These are phyloP conservation scores for Verticillium alfalfae DNA, from an alignment of 2,329 filamentous ascomycete species.

Conservation along the genomic window DNA sequence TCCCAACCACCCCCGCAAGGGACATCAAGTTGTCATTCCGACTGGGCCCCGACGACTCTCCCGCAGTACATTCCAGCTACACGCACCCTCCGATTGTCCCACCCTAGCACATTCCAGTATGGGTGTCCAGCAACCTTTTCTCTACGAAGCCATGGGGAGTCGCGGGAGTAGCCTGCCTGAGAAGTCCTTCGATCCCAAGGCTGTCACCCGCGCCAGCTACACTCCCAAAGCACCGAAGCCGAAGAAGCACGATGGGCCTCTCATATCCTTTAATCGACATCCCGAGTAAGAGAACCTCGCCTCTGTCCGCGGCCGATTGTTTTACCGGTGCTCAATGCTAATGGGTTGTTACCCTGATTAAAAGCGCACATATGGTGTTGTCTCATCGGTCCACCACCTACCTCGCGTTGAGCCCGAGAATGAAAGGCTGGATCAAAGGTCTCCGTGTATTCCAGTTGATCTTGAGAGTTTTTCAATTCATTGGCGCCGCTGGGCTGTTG, in stretches of 20 bases:
- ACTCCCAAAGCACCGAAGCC: slow-evolving; percentile 55
- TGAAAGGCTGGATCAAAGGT: slow-evolving; percentile 66
- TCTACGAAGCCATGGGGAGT: slow-evolving; percentile 57
- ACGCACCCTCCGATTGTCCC: neutral
- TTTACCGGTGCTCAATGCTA: neutral
- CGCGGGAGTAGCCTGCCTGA: slow-evolving; percentile 48
- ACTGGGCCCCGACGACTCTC: neutral
- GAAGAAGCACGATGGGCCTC: slow-evolving; percentile 62
- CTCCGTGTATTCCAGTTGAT: slow-evolving; percentile 64
- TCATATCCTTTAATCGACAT: slow-evolving; percentile 79
- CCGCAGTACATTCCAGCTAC: neutral
- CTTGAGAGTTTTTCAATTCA: slow-evolving; percentile 60
- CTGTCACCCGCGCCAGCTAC: slow-evolving; percentile 75
- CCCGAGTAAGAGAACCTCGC: slow-evolving; percentile 62
- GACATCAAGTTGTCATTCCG: neutral
- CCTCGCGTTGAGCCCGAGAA: slow-evolving; percentile 61
- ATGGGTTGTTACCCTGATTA: neutral
- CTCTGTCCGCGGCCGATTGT: neutral
- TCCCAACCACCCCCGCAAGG: neutral
- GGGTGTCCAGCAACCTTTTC: slow-evolving; percentile 52
- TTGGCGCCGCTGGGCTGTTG: slow-evolving; percentile 66
- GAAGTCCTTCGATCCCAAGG: slow-evolving; percentile 77
- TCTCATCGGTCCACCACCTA: slow-evolving; percentile 56
- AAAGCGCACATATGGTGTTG: slow-evolving; percentile 56
- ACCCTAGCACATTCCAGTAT: slow-evolving; percentile 11